Evolutionary conservation across 352 stramenopile genomes (phyloP), one percentile per base, ranked within the genome.

Genomic region (Aphanomyces astaci): DNA sequence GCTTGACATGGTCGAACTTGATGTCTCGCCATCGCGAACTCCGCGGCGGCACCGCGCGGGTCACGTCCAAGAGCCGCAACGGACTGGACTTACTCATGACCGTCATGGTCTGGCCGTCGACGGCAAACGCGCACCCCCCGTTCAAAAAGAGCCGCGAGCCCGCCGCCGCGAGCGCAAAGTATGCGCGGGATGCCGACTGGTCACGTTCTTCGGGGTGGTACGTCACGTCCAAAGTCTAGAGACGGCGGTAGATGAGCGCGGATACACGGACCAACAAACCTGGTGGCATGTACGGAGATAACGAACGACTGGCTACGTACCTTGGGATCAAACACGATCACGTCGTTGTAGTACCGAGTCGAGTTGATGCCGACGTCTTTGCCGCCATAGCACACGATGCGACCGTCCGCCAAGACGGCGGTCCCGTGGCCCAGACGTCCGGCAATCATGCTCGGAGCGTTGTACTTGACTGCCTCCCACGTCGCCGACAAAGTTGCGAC

Each of bases 351-450:
- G 22, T 45, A 54, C 33, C 10, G 7, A 7, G 36, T 43, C 7
- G 36, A 22, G 43, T 31, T 27, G 1, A 2, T 43, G 4, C 43
- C 59, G 30, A 43, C 59, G 3, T 2, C 27, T 32, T 54, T 32
- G 1, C 59, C 59, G 19, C 59, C 59, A 54, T 52, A 66, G 17
- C 45, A 13, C 4, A 66, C 15, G 59, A 66, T 66, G 7, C 59
- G 40, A 2, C 36, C 33, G 46, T 66, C 36, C 11, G 24, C 30
- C 28, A 66, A 11, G 11, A 52, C 2, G 11, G 15, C 24, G 27
- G 28, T 54, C 1, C 30, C 9, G 25, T 54, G 59, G 17, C 33
- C 59, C 10, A 52, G 10, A 13, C 59, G 59, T 30, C 30, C 22
- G 5, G 33, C 19, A 30, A 66, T 36, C 4, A 1, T 27, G 25